Conservation (phyloP, 2,329 filamentous ascomycete genomes). For the Fusarium temperatum region DNA sequence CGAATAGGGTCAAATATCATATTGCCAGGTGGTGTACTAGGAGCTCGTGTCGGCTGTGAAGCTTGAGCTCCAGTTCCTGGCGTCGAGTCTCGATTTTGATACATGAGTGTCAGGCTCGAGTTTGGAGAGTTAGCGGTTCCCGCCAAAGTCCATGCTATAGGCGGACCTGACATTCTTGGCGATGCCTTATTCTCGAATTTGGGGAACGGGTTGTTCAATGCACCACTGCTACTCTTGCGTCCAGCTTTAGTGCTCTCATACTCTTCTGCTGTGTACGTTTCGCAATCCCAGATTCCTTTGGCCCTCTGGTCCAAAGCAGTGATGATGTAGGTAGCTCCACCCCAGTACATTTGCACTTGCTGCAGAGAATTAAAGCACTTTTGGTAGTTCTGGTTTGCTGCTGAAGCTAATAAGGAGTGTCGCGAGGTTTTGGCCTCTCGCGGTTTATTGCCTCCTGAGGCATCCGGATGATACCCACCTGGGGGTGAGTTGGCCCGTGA, state of each 20-base stretch:
- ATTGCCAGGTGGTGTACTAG: slow-evolving; percentile 62
- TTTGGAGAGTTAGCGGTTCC: slow-evolving; percentile 87
- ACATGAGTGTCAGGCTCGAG: slow-evolving; percentile 84
- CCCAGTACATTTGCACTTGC: slow-evolving; percentile 85
- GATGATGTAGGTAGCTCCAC: slow-evolving; percentile 85
- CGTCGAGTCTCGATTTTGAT: slow-evolving; percentile 60
- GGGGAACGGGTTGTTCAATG: slow-evolving; percentile 53
- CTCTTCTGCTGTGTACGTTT: slow-evolving; percentile 75
- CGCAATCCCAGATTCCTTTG: slow-evolving; percentile 84
- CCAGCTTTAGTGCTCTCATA: slow-evolving; percentile 74
- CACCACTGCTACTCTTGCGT: slow-evolving; percentile 51
- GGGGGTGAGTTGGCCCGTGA: slow-evolving; percentile 65
- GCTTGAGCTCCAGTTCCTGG: slow-evolving; percentile 8
- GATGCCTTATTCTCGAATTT: slow-evolving; percentile 58
- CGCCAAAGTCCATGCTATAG: slow-evolving; percentile 86
- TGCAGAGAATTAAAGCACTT: slow-evolving; percentile 85
- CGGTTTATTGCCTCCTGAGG: slow-evolving; percentile 1
- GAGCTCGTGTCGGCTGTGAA: slow-evolving; percentile 42
- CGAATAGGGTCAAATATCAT: slow-evolving; percentile 70
- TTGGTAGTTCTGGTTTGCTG: slow-evolving; percentile 87
- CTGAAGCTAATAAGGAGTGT: slow-evolving; percentile 80
- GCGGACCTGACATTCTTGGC: slow-evolving; percentile 56
- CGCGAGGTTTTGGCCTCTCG: slow-evolving; percentile 60
- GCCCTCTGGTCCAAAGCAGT: slow-evolving; percentile 88
- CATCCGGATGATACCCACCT: slow-evolving; percentile 4